Evolutionary conservation across 306 rosid species (phyloP), one percentile per base, ranked within the genome.

Genomic region (Lathyrus aphaca): DNA sequence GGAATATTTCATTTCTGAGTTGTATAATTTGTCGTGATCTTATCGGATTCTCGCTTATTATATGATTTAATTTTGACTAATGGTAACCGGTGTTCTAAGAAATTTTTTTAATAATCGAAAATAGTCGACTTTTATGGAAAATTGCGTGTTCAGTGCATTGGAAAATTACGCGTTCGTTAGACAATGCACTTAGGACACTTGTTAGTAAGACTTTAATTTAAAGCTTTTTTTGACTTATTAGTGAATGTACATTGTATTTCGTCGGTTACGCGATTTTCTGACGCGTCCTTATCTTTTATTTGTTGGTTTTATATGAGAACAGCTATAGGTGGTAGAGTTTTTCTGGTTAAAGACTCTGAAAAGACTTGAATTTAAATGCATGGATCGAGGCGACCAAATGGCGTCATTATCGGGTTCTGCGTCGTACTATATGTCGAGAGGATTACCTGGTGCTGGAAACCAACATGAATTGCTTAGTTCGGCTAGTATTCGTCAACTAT

Each of bases 321-420:
- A 86, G 81, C 21, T 38, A 25, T 72, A 64, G 72, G 67, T 25
- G 80, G 38, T 59, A 37, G 12, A 70, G 62, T 77, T 77, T 55
- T 69, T 7, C 25, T 63, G 23, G 75, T 58, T 40, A 72, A 66
- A 76, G 77, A 70, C 71, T 74, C 62, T 11, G 29, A 35, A 56
- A 58, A 60, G 67, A 21, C 54, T 73, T 40, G 73, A 69, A 81
- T 0, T 82, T 86, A 83, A 85, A 86, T 89, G 91, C 95, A 93
- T 95, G 99, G 99, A 95, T 89, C 96, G 91, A 44, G 86, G 96
- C 75, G 96, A 95, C 79, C 92, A 85, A 71, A 89, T 89, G 89
- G 80, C 89, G 60, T 51, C 50, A n/a, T 79, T 93, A 69, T 74
- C 96, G 1, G 96, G 96, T 21, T 86, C 97, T 50, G 86, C 91